Conservation (phyloP, 257 asterid genomes). For the Solanum chiquidenum region DNA sequence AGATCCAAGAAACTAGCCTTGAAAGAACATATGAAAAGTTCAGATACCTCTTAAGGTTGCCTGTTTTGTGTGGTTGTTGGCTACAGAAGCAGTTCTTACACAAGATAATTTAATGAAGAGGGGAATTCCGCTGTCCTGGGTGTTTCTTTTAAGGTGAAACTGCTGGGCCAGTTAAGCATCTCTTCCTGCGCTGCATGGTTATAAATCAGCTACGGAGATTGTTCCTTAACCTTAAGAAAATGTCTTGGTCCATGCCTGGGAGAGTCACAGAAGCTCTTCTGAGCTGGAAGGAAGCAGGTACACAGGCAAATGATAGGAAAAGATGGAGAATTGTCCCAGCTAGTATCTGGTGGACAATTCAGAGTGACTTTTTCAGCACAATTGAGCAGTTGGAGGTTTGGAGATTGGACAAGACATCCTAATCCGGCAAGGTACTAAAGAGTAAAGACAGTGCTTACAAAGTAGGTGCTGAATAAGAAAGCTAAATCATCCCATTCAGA, state of each 20-base stretch:
- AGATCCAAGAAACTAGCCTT: not conserved
- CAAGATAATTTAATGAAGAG: not conserved
- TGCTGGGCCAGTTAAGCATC: not conserved
- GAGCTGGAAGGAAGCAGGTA: not conserved
- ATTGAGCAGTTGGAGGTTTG: not conserved
- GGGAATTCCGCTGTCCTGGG: not conserved
- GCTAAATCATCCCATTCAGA: not conserved
- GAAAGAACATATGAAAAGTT: not conserved
- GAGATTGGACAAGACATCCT: not conserved
- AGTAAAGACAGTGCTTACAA: not conserved
- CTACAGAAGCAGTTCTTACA: not conserved
- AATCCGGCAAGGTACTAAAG: not conserved
- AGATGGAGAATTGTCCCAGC: not conserved
- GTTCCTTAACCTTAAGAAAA: not conserved
- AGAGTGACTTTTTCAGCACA: not conserved
- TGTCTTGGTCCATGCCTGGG: not conserved
- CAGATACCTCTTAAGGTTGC: not conserved
- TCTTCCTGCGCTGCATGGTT: not conserved
- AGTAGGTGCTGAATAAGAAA: not conserved
- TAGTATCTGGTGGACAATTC: not conserved
- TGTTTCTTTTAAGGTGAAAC: not conserved
- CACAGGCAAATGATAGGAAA: not conserved
- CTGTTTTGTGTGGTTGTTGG: not conserved
- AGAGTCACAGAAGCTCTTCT: not conserved
- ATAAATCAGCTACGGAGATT: not conserved